Base-by-base conservation (phyloP, 2,329 filamentous ascomycete species). In the Penicillium italicum region DNA sequence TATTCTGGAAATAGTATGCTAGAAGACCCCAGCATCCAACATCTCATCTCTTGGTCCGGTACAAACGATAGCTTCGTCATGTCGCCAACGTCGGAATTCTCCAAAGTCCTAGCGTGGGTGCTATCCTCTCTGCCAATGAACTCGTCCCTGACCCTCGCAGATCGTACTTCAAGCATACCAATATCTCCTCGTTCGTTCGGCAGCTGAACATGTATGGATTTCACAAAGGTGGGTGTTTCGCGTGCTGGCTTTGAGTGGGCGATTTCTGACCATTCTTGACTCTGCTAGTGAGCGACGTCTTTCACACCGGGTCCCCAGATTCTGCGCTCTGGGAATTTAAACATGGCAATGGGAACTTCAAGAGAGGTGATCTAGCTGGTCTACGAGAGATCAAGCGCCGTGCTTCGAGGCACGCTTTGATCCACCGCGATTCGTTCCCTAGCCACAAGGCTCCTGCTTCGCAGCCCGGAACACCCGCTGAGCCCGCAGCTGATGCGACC, bases 141-240 rank as follows among this genome's bases (percentile, higher is more conserved):
- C 62, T 63, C 52, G 38, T 55, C 31, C 50, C 66, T 69, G 60
- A 69, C 52, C 20, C 64, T 66, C 65, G 49, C 57, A 60, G 67
- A 96, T 93, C 52, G 91, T 99, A 99, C 72, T 99, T 99, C 74
- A 99, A 99, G 70, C 94, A 99, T 73, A 99, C 93, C 65, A 99
- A 99, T 70, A 96, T 97, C 58, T 97, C 94, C 11, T 97, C 94
- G 1, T 99, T 99, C 73, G 94, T 99, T 47, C 86, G 94, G 46
- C 94, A 99, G 76, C 78, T 99, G 48, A 99, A 99, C 72, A 99
- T 99, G 94, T 99, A 99, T 67, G 94, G 94, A 7, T 99, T 99
- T 74, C 94, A 99, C 73, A 99, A 99, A 89, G 92, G 92, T 95
- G 74, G 47, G 72, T 62, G 52, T 24, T 26, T 44, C 18, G 36